Evolutionary conservation across 225 moss, liverwort and hornwort genomes (phyloP), one percentile per base, ranked within the genome.

Genomic region (Pseudisothecium myosuroides): DNA sequence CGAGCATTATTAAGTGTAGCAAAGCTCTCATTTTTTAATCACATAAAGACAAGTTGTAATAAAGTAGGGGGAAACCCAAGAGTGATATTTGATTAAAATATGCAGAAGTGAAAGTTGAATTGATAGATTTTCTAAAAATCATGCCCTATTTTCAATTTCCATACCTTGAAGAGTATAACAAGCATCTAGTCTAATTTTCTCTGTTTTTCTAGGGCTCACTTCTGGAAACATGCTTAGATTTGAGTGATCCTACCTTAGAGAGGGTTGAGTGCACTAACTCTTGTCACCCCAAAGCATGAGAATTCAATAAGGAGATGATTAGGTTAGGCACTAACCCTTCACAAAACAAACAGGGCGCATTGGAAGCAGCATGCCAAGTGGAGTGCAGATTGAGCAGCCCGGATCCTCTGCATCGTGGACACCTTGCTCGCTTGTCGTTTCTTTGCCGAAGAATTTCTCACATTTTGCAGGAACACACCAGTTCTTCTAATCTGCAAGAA

Each of bases 341-440:
- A 88, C 95, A 95, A 88, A 97, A 97, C 93, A 94, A 95, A 90
- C 95, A 97, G 36, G 92, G 89, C 20, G 89, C 81, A 87, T 93
- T 92, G 75, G 85, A 88, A 61, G 83, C 27, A 85, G 89, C 68
- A 86, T 77, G 80, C 94, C 95, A 90, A 27, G 62, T 50, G 20
- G 80, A 86, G 63, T 50, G 89, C 79, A 89, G 72, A 76, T 88
- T 60, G 68, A 94, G 90, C 88, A 95, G 90, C 27, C 95, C 95
- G 56, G 94, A 90, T 85, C 96, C 95, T 66, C 90, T 87, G 80
- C 96, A 97, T 73, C 91, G 92, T n/a, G 95, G 95, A 90, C 95
- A 97, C 81, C 91, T 93, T 28, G 90, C 91, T 90, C 91, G 89
- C 83, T 95, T 89, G 52, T 93, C 94, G 87, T 92, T 92, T 88